Evolutionary conservation across 2,329 filamentous ascomycete genomes (phyloP).

Genomic region (Bipolaris zeicola): DNA sequence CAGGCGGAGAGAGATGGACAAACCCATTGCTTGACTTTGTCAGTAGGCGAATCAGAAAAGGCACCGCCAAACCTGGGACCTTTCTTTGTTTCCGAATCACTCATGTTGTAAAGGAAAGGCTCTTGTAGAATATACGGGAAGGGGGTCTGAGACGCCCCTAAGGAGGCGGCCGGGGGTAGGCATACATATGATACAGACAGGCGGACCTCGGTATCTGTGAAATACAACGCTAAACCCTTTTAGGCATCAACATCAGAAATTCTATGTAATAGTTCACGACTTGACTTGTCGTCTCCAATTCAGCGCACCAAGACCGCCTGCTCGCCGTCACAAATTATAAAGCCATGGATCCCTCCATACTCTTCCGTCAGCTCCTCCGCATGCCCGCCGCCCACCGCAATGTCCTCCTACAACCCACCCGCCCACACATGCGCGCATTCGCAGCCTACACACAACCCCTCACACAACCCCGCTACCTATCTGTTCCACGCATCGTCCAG

Average conservation of each 20-base stretch:
- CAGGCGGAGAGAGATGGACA: background rate
- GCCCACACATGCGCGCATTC: constrained; percentile 32
- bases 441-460: constrained; percentile 24
- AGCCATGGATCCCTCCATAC: constrained; percentile 32
- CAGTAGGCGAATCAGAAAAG: background rate
- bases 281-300: background rate
- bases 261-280: background rate
- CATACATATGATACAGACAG: background rate
- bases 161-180: background rate
- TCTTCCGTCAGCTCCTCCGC: constrained; percentile 39
- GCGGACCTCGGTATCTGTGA: background rate
- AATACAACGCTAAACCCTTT: constrained; percentile 3
- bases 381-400: constrained; percentile 28
- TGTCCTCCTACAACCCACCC: constrained; percentile 18
- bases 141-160: background rate
- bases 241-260: constrained; percentile 4
- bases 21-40: constrained; percentile 27
- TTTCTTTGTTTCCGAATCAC: constrained; percentile 8
- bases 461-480: constrained; percentile 28
- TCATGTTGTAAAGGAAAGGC: background rate
- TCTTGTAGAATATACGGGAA: background rate
- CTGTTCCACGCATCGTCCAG: constrained; percentile 44
- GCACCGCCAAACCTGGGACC: background rate
- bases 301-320: background rate
- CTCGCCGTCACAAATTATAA: background rate